These are phyloP conservation scores for Azolla pinnata DNA, from an alignment of 75 land plant genomes.

Conservation along the genomic window DNA sequence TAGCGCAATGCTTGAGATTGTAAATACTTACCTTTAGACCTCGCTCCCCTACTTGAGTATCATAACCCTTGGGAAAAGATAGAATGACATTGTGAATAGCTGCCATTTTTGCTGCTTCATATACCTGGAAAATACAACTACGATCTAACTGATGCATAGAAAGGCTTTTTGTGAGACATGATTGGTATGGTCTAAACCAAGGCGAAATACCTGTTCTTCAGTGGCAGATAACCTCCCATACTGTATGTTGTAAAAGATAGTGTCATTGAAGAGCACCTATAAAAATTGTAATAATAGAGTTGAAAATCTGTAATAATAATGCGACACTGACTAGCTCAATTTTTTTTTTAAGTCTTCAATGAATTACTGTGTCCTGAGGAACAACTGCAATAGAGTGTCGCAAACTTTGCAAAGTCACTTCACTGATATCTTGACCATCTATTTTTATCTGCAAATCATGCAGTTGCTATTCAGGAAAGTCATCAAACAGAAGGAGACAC, in stretches of 20 bases:
- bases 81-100: slow-evolving; percentile 90
- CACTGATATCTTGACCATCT: slow-evolving; percentile 79
- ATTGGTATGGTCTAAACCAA: background rate
- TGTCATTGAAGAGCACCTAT: slow-evolving; percentile 96
- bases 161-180: no score
- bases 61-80: slow-evolving; percentile 75
- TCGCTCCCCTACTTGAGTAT: slow-evolving; percentile 83
- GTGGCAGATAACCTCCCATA: slow-evolving; percentile 87
- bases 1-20: background rate
- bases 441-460: slow-evolving; percentile 48
- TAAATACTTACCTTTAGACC: slow-evolving; percentile 93
- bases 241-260: slow-evolving; percentile 85
- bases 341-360: background rate
- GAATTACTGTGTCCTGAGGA: slow-evolving; percentile 90
- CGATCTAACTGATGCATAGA: no score
- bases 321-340: background rate
- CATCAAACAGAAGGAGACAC: background rate
- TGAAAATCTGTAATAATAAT: no score
- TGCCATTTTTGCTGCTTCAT: slow-evolving; percentile 83
- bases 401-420: slow-evolving; percentile 70
- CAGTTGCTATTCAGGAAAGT: slow-evolving; percentile 1
- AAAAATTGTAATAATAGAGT: no score
- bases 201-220: slow-evolving; percentile 67
- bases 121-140: slow-evolving; percentile 60
- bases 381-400: slow-evolving; percentile 80